Evolutionary conservation across 495 filamentous ascomycete species (phyloP).

Genomic region (Penicillium subrubescens): DNA sequence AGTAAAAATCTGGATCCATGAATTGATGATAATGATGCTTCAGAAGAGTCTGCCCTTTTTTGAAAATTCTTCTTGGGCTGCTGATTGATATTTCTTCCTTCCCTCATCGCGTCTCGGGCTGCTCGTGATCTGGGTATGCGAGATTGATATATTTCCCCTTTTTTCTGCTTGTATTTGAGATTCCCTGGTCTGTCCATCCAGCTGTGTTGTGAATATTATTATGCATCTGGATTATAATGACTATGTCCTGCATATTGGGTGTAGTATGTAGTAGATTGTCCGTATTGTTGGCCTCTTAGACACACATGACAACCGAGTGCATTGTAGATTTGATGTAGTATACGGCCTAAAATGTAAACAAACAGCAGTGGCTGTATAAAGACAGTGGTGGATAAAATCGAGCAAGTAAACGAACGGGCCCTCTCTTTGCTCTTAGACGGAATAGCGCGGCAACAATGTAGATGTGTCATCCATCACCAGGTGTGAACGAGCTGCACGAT

Average conservation of each 20-base stretch:
- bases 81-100: constrained; percentile 1
- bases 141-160: constrained; percentile 12
- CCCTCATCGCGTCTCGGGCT: neutral
- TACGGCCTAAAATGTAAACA: neutral
- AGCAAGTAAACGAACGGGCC: neutral
- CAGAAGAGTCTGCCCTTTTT: constrained; percentile 17
- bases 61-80: constrained; percentile 5
- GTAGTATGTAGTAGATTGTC: neutral
- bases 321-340: neutral
- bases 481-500: neutral
- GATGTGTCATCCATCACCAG: neutral
- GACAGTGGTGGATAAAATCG: neutral
- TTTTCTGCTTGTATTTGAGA: constrained; percentile 27
- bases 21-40: constrained; percentile 30
- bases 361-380: neutral
- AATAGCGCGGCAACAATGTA: neutral
- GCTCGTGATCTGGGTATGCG: neutral
- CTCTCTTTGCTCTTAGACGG: neutral
- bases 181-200: constrained; percentile 26
- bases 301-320: neutral
- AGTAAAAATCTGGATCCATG: constrained; percentile 38
- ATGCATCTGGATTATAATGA: constrained; percentile 3
- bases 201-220: constrained; percentile 25
- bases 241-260: neutral
- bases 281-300: neutral